A percentile compares a stretch with the other conserved stretches of the same genome.
phyloP scores from a whole-genome alignment of 1,284 basidiomycete species.

The Thelephora terrestris region DNA sequence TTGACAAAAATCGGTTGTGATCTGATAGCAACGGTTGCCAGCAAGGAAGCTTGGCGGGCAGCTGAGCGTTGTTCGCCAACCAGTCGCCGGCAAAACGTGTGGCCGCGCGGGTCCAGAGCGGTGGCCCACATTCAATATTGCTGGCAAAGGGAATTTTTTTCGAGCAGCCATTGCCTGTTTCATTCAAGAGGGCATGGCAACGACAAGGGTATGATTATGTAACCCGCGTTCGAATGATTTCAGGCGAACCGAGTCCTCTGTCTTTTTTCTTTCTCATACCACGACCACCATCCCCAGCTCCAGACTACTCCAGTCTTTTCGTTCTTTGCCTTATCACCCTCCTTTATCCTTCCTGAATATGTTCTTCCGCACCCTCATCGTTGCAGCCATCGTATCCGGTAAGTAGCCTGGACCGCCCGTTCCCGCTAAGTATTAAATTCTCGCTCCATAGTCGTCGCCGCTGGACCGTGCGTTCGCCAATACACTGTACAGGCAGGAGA shows the following conservation, averaged over 20 bases:
- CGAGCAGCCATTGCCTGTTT: too few species aligned
- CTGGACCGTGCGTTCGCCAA: slow-evolving; percentile 38
- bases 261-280: neutral
- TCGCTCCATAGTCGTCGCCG: slow-evolving; percentile 28
- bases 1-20: too few species aligned
- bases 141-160: too few species aligned
- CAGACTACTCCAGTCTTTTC: neutral
- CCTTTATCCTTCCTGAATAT: slow-evolving; percentile 23
- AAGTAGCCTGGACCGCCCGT: slow-evolving; percentile 26
- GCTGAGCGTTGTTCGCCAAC: too few species aligned
- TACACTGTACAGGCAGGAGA: slow-evolving; percentile 55
- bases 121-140: too few species aligned
- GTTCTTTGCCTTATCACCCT: slow-evolving; percentile 3
- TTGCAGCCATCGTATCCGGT: slow-evolving; percentile 30
- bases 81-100: too few species aligned
- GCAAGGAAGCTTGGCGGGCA: too few species aligned
- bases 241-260: neutral
- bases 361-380: slow-evolving; percentile 33
- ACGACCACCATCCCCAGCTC: neutral
- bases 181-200: neutral
- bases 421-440: neutral
- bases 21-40: too few species aligned
- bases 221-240: neutral
- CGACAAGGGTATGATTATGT: neutral
- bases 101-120: too few species aligned